Base-by-base conservation (phyloP, 208 protist genomes). In the Leishmania major region DNA sequence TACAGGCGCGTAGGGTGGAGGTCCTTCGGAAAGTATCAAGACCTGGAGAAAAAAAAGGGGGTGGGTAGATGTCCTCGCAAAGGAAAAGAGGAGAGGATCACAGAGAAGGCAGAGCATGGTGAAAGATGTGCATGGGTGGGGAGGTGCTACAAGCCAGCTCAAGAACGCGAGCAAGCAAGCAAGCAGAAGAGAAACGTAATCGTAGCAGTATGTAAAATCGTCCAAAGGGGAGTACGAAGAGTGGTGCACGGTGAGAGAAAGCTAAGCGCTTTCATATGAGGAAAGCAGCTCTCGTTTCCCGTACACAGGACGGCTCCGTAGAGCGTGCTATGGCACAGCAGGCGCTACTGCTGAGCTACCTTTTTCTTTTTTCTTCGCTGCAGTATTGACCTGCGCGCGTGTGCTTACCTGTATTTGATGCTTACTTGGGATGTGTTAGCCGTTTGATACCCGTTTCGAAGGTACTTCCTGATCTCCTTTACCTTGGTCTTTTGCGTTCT, bases 331-430 rank as follows among this genome's bases (percentile, higher is more conserved):
- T 13, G 62, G 17, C 17, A 40, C 17, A 40, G 13, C 28, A 69
- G 31, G 53, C 37, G 47, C 22, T 49, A 47, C 49, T 19, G 55
- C 51, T 0, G n/a, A 53, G 55, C n/a, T 77, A 25, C 40, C 53
- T 22, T 75, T 82, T 53, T 55, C 53, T 3, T 75, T 82, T 43
- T 66, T 47, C 60, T 69, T 49, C 40, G 22, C n/a, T 43, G 17
- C 69, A 31, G 69, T 40, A 69, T 4, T 40, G 15, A 69, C 31
- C 2, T 69, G 31, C 25, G 59, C 3, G 59, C 31, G 31, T 67
- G 62, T 43, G 62, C 25, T 6, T 62, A 7, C 7, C 5, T 31
- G 57, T 62, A 31, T 31, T 31, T 11, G 25, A 31, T 55, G 51
- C 17, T 4, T 55, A 22, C 51, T 6, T 55, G 15, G 17, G 2